Evolutionary conservation across 495 filamentous ascomycete genomes (phyloP), one percentile per base, ranked within the genome.

Genomic region (Annulohypoxylon bovei): DNA sequence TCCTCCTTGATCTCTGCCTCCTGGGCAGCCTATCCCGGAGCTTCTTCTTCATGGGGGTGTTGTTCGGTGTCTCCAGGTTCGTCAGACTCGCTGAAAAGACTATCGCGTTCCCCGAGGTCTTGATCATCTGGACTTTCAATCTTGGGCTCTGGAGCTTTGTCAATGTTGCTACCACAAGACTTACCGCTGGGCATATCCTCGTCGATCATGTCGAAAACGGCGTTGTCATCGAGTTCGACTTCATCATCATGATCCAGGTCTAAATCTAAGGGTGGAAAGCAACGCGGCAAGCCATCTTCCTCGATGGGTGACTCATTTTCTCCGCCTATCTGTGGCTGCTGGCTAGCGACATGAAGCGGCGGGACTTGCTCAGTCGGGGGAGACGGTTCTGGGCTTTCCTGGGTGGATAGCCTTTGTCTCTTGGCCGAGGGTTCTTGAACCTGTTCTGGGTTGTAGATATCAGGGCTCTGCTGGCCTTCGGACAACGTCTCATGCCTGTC

Each of bases 31-130:
- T 18, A 39, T 18, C 49, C 54, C 20, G 35, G 14, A 18, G 37
- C 12, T 28, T 18, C 37, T 12, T 57, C 32, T 5, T 28, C 12
- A 16, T 37, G 25, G 23, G 6, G 3, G 5, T n/a, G 1, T 37
- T 53, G 0, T 28, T 39, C 46, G 59, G 59, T 12, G 25, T 37
- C 22, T 14, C 16, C 39, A 27, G 37, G 11, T 5, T 57, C 62
- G n/a, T 64, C 35, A 27, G 18, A 18, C 3, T 65, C 62, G 35
- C 62, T 52, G 22, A 65, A 65, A 39, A 65, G 62, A 27, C 44
- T 46, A 20, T 27, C 62, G 32, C n/a, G 47, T 42, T 63, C 47
- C 1, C 25, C 30, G 23, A 60, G 25, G 16, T 47, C 40, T 11
- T 9, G 8, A 22, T 46, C 27, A 9, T 12, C n/a, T 6, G 18